phyloP scores from a whole-genome alignment of 768 basidiomycete genomes.

The Hericium alpestre region DNA sequence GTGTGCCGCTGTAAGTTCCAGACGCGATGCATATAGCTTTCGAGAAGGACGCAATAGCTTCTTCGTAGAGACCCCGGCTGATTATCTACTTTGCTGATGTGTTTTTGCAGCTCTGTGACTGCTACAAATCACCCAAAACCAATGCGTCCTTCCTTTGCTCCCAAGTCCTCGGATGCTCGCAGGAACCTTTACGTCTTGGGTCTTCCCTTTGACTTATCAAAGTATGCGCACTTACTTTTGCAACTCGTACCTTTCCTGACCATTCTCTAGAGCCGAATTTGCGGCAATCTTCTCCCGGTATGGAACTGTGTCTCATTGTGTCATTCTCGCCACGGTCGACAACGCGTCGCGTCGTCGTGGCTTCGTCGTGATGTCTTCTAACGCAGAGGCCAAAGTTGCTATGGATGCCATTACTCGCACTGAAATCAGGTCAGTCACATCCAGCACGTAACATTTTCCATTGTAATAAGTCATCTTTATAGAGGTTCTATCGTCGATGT shows the following conservation, averaged over 20 bases:
- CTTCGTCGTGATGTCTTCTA: conserved; percentile 70
- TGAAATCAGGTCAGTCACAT: conserved; percentile 51
- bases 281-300: conserved; percentile 48
- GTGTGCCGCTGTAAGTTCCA: conserved; percentile 41
- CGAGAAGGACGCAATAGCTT: too few relatives aligned
- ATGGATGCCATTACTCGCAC: conserved; percentile 60
- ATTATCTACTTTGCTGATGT: too few relatives aligned
- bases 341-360: conserved; percentile 76
- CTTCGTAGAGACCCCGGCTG: too few relatives aligned
- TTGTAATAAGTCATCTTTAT: conserved; percentile 2
- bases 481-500: conserved; percentile 73
- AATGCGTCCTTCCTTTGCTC: conserved; percentile 15
- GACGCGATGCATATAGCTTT: background rate
- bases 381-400: conserved; percentile 60
- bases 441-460: background rate
- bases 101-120: conserved; percentile 16
- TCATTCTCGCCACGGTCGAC: conserved; percentile 76
- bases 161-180: conserved; percentile 36
- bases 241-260: background rate
- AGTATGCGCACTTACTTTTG: conserved; percentile 32
- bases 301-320: conserved; percentile 64
- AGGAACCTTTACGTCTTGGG: conserved; percentile 81
- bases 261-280: conserved; percentile 40
- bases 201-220: conserved; percentile 69
- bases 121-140: conserved; percentile 7